Evolutionary conservation across 441 rosid species (phyloP).

Genomic region (Erysimum pusillum): DNA sequence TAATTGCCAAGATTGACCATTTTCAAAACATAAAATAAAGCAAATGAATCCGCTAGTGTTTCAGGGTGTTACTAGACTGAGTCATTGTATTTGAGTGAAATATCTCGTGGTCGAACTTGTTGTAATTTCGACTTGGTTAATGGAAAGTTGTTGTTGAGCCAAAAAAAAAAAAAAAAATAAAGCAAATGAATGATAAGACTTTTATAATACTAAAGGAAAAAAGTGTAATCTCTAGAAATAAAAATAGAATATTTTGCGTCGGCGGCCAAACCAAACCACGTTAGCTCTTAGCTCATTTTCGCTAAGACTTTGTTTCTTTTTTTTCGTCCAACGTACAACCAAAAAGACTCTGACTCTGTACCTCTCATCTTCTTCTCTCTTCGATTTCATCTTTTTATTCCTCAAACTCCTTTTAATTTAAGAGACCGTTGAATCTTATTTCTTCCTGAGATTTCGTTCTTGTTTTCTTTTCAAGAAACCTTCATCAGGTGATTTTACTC

Average conservation of each 20-base stretch:
- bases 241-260: constrained; percentile 40
- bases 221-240: neutral
- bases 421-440: constrained; percentile 11
- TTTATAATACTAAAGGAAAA: neutral
- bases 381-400: neutral
- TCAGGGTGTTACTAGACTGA: no score
- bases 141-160: no score
- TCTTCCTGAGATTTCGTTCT: constrained; percentile 34
- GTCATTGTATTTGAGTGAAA: no score
- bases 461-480: constrained; percentile 23
- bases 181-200: constrained; percentile 6
- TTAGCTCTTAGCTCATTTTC: constrained; percentile 50
- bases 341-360: constrained; percentile 37
- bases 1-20: constrained; percentile 17
- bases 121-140: no score
- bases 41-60: no score
- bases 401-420: neutral
- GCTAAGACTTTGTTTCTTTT: constrained; percentile 31
- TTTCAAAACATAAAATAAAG: constrained; percentile 17
- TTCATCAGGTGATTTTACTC: constrained; percentile 32
- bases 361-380: constrained; percentile 41
- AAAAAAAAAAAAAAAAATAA: no score
- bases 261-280: constrained; percentile 46
- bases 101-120: no score
- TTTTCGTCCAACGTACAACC: constrained; percentile 21